These are phyloP conservation scores for Ceratocystis variospora DNA, from an alignment of 2,329 filamentous ascomycete genomes.

Conservation along the genomic window DNA sequence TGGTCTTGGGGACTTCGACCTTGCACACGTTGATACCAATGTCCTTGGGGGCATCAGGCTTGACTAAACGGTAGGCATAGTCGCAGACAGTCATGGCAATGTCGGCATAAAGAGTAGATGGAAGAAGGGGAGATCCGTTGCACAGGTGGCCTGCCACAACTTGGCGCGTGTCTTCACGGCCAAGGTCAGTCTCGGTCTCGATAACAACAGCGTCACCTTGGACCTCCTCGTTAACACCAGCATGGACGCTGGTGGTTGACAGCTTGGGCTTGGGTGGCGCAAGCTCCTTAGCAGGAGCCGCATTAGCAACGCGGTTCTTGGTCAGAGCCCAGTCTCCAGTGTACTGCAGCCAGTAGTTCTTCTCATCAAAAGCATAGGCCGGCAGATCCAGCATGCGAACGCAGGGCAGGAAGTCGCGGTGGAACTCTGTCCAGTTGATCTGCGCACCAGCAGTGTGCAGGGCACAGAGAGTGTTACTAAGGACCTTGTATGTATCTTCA, in stretches of 20 bases:
- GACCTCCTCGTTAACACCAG: constrained; percentile 47
- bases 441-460: constrained; percentile 48
- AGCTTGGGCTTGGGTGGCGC: constrained; percentile 39
- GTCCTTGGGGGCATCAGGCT: constrained; percentile 37
- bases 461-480: constrained; percentile 42
- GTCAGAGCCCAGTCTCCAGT: constrained; percentile 57
- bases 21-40: constrained; percentile 50
- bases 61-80: constrained; percentile 49
- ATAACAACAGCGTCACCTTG: constrained; percentile 39
- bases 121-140: constrained; percentile 52
- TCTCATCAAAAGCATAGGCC: constrained; percentile 57
- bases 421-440: constrained; percentile 59
- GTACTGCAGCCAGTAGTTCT: constrained; percentile 55
- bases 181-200: constrained; percentile 52
- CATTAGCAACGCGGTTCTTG: constrained; percentile 46
- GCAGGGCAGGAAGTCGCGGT: constrained; percentile 34
- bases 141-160: constrained; percentile 53
- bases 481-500: constrained; percentile 50
- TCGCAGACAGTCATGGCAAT: constrained; percentile 50
- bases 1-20: constrained; percentile 56
- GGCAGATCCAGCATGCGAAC: constrained; percentile 47
- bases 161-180: constrained; percentile 45
- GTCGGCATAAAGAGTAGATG: constrained; percentile 46
- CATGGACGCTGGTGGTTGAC: constrained; percentile 52
- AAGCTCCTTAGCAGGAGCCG: constrained; percentile 27